Conservation (phyloP, 495 filamentous ascomycete genomes). For the Saxophila tyrrhenica region DNA sequence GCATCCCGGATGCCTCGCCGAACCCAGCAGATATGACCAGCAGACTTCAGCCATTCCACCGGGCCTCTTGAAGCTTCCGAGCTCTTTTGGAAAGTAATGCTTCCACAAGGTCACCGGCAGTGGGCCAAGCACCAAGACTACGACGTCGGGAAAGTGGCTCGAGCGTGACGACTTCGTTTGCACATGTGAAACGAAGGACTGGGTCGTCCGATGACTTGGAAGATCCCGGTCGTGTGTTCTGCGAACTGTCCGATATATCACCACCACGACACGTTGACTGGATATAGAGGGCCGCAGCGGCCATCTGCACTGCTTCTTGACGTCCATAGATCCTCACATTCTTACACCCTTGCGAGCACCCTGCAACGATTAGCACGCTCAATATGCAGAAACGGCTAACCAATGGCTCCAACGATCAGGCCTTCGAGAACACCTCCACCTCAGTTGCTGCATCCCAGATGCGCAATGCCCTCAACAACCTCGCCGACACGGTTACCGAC, state of each 20-base stretch:
- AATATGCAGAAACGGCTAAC: constrained; percentile 13
- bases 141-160: background rate
- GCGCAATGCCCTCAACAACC: constrained; percentile 90
- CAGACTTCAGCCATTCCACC: too few relatives aligned
- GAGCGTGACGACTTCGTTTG: background rate
- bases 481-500: constrained; percentile 81
- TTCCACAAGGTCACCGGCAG: background rate
- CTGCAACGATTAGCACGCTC: background rate
- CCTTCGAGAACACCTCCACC: constrained; percentile 98
- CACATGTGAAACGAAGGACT: background rate
- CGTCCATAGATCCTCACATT: too few relatives aligned
- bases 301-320: too few relatives aligned
- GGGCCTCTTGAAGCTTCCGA: too few relatives aligned
- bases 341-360: background rate
- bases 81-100: too few relatives aligned
- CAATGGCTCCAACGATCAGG: constrained; percentile 41
- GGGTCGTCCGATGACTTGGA: too few relatives aligned
- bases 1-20: too few relatives aligned
- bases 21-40: too few relatives aligned
- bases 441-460: constrained; percentile 96
- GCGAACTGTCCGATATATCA: too few relatives aligned
- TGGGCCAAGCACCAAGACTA: background rate
- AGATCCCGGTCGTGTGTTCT: too few relatives aligned
- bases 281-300: background rate
- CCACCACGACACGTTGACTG: too few relatives aligned